Percentiles rank a stretch among this genome's conserved stretches.
These are phyloP conservation scores for Penicillium sp. DNA, from an alignment of 2,329 filamentous ascomycete genomes.

Conservation along the genomic window DNA sequence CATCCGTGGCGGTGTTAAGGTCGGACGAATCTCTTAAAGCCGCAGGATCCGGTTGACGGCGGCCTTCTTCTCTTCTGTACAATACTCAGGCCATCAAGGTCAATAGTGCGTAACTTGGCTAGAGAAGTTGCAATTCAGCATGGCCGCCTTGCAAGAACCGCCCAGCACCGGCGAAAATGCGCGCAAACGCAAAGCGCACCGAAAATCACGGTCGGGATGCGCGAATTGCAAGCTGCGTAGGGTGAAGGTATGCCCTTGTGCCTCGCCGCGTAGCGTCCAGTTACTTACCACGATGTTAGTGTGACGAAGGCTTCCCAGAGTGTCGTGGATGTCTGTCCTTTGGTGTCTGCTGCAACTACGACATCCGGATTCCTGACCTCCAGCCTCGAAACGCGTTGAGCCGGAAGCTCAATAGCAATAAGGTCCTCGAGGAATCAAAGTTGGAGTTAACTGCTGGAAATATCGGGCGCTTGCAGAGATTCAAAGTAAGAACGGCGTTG, in stretches of 20 bases:
- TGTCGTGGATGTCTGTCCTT: not conserved
- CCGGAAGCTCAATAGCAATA: not conserved
- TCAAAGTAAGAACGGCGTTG: not conserved
- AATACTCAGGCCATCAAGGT: too few species aligned
- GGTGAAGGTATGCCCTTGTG: not conserved
- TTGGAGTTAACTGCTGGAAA: not conserved
- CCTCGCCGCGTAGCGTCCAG: not conserved
- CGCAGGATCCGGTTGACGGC: too few species aligned
- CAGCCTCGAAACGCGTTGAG: not conserved
- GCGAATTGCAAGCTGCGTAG: slow-evolving; percentile 5
- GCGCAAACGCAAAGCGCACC: not conserved
- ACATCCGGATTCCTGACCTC: not conserved
- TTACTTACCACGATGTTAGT: not conserved
- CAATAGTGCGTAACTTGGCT: too few species aligned
- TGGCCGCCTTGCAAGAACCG: not conserved
- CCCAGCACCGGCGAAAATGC: not conserved
- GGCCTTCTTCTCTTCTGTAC: too few species aligned
- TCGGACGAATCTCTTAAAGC: too few species aligned
- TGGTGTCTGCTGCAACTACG: slow-evolving; percentile 3
- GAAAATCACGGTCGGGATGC: slow-evolving; percentile 2
- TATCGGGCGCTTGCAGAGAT: not conserved
- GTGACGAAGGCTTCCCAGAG: slow-evolving; percentile 2
- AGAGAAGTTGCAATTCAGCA: too few species aligned
- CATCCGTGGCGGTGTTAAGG: too few species aligned
- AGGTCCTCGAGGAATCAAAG: not conserved